Base-by-base conservation (phyloP, 2,329 filamentous ascomycete genomes). In the Thelonectria blattea region DNA sequence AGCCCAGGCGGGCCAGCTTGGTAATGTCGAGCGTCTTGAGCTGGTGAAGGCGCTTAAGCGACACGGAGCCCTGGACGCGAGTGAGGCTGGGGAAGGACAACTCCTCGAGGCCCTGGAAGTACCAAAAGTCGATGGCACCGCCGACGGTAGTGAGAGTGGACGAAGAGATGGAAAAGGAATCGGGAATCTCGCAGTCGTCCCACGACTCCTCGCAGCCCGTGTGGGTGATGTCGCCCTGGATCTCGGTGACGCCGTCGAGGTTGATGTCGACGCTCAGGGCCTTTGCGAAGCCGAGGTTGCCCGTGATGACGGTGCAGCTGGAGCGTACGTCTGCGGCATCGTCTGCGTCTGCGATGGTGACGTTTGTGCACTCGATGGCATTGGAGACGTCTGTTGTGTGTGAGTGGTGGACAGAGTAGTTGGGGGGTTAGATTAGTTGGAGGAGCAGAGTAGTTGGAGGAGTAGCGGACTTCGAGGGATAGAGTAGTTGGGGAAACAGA, bases 21-120 rank as follows among this genome's bases (percentile, higher is more conserved):
- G 62, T 65, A 17, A 65, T 63, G 34, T 65, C 64, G 2, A 65
- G 32, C 1, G 30, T 43, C 45, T 53, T 58, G 20, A 65, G 59
- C 22, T 62, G 50, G 3, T 62, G 18, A 39, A 65, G 53, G 10
- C 57, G 50, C 14, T 56, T 50, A 15, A 65, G 20, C 4, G 17
- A 32, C 17, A 65, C 54, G 15, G 24, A 22, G 9, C 57, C 43
- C 24, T 64, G 37, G 48, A 65, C 64, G 7, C 17, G 20, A 2
- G 47, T 51, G 18, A 65, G 64, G 8, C 56, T 61, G 7, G 64
- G 62, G 18, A 65, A 58, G 1, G 46, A 27, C 6, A 65, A 32
- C n/a, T 65, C 57, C 30, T 64, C 43, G 4, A 65, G 54, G 10
- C 64, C 64, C 2, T 62, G 39, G 7, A 62, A 65, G 11, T 52